These are phyloP conservation scores for Oryza meridionalis DNA, from an alignment of 176 grass and related monocot species.

Conservation along the genomic window DNA sequence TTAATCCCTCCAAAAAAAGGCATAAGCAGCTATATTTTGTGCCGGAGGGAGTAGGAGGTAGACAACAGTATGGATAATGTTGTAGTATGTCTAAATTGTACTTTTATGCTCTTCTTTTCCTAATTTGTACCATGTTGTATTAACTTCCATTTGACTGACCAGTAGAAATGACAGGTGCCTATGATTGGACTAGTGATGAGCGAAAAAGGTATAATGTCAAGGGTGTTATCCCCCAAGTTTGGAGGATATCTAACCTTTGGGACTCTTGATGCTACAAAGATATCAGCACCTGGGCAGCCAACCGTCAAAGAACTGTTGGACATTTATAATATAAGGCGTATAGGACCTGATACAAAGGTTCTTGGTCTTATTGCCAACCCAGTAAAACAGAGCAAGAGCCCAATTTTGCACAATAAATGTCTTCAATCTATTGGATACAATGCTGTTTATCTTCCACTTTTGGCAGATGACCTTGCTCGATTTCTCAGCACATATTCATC, in stretches of 20 bases:
- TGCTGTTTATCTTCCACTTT: constrained; percentile 93
- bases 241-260: constrained; percentile 95
- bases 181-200: constrained; percentile 96
- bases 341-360: constrained; percentile 79
- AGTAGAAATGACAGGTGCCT: constrained; percentile 69
- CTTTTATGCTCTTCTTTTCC: constrained; percentile 23
- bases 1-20: too few relatives aligned
- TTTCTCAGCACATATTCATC: constrained; percentile 87
- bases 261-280: constrained; percentile 62
- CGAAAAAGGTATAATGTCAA: constrained; percentile 86
- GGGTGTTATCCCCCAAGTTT: constrained; percentile 79
- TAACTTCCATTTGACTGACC: constrained; percentile 50
- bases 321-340: constrained; percentile 74
- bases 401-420: constrained; percentile 88
- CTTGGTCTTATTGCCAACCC: constrained; percentile 88
- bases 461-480: constrained; percentile 78
- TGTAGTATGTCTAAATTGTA: constrained; percentile 24
- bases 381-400: constrained; percentile 91
- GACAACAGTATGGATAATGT: constrained; percentile 6
- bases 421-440: constrained; percentile 73
- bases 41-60: not conserved
- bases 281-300: constrained; percentile 81
- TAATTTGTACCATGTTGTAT: constrained; percentile 26
- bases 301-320: constrained; percentile 78
- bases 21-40: too few relatives aligned